phyloP scores from a whole-genome alignment of 2,329 filamentous ascomycete species.

The Rugonectria rugulosa region DNA sequence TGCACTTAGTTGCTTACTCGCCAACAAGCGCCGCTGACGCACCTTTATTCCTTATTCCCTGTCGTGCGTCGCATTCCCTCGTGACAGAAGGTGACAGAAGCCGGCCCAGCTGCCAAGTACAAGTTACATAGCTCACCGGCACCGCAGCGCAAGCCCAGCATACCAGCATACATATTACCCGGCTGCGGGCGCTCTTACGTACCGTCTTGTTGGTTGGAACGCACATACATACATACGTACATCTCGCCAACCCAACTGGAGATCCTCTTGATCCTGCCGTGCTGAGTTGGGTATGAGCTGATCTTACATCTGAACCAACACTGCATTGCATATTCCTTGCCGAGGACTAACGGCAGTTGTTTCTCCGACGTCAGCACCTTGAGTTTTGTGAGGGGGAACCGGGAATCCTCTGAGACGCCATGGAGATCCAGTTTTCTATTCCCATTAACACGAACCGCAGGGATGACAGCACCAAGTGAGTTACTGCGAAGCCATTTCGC shows the following conservation, averaged over 20 bases:
- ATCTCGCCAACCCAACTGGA: not conserved
- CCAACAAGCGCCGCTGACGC: conserved; percentile 31
- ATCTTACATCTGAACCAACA: too few relatives aligned
- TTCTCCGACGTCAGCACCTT: conserved; percentile 18
- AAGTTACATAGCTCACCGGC: too few relatives aligned
- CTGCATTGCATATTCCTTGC: too few relatives aligned
- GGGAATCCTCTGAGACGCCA: conserved; percentile 22
- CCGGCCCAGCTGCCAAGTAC: too few relatives aligned
- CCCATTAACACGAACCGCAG: conserved; percentile 35
- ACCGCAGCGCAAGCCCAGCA: too few relatives aligned
- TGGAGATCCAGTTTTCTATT: conserved; percentile 51
- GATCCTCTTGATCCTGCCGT: too few relatives aligned
- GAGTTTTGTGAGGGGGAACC: too few relatives aligned
- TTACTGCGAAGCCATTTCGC: conserved; percentile 3
- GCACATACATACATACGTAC: too few relatives aligned
- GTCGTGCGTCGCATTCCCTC: not conserved
- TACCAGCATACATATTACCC: too few relatives aligned
- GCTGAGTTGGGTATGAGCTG: not conserved
- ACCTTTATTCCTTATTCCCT: conserved; percentile 2
- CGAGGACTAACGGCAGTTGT: conserved; percentile 12
- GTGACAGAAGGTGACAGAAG: too few relatives aligned
- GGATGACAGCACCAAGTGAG: conserved; percentile 37
- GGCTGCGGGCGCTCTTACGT: not conserved
- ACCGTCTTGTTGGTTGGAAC: too few relatives aligned
- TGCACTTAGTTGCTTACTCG: conserved; percentile 15